Evolutionary conservation across 1,284 basidiomycete species (phyloP).

Genomic region (Mycena sp.): DNA sequence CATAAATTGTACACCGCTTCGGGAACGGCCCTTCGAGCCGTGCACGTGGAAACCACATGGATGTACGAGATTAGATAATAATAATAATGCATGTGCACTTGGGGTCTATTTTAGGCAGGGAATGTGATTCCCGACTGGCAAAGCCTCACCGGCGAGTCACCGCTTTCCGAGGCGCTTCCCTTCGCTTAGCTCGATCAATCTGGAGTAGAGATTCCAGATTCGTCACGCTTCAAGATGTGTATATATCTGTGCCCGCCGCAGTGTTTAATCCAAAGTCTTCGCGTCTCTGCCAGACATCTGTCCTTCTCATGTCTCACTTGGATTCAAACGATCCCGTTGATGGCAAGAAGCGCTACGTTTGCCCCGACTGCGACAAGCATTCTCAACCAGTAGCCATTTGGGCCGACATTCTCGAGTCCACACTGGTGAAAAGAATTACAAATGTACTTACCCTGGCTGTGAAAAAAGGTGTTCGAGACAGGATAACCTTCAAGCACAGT

Average conservation of each 20-base stretch:
- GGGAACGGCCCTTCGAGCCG: too few species aligned
- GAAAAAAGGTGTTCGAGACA: conserved; percentile 12
- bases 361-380: conserved; percentile 21
- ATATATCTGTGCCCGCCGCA: conserved; percentile 8
- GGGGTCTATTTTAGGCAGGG: too few species aligned
- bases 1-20: too few species aligned
- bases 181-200: conserved; percentile 1
- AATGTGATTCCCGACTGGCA: too few species aligned
- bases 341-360: conserved; percentile 14
- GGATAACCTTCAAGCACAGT: conserved; percentile 23
- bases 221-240: conserved; percentile 12
- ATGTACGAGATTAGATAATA: too few species aligned
- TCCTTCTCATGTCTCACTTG: conserved; percentile 3
- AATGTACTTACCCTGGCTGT: conserved; percentile 15
- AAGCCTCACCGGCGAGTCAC: background rate
- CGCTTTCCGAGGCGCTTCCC: background rate
- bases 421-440: conserved; percentile 16
- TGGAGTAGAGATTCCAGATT: background rate
- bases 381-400: conserved; percentile 22
- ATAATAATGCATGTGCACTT: too few species aligned
- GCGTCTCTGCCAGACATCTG: too few species aligned
- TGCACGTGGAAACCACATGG: too few species aligned
- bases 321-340: background rate
- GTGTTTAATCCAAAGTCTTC: background rate
- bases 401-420: conserved; percentile 16